Evolutionary conservation across 2,329 filamentous ascomycete species (phyloP).

Genomic region (Xylaria arbuscula): DNA sequence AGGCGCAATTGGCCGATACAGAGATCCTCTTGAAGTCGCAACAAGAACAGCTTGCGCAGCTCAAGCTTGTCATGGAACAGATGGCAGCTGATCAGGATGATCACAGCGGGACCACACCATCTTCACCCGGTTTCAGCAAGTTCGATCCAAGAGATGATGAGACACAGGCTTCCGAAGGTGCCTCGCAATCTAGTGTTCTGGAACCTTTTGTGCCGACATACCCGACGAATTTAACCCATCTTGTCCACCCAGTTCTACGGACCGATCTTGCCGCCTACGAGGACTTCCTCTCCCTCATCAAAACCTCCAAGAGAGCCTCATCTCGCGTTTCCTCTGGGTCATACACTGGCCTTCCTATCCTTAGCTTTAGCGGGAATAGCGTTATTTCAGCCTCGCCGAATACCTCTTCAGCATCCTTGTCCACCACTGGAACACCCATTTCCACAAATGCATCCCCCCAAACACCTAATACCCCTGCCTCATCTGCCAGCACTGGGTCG

Average conservation of each 20-base stretch:
- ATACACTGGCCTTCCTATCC: constrained; percentile 70
- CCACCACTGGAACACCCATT: constrained; percentile 58
- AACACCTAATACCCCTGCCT: constrained; percentile 69
- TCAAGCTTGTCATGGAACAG: constrained; percentile 92
- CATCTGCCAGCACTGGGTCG: constrained; percentile 60
- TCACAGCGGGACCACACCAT: constrained; percentile 78
- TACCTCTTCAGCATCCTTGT: constrained; percentile 69
- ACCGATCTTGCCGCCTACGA: constrained; percentile 83
- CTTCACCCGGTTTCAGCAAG: constrained; percentile 80
- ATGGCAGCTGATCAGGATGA: constrained; percentile 82
- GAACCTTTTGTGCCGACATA: constrained; percentile 65
- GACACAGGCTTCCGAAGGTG: constrained; percentile 52
- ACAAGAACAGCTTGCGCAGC: constrained; percentile 89
- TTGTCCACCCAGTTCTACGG: constrained; percentile 84
- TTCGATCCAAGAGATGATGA: constrained; percentile 69
- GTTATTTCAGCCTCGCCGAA: constrained; percentile 65
- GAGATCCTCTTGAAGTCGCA: constrained; percentile 87
- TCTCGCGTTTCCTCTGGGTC: constrained; percentile 77
- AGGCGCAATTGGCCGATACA: constrained; percentile 85
- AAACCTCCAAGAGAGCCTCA: constrained; percentile 70
- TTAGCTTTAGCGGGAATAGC: constrained; percentile 59
- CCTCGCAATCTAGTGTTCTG: constrained; percentile 53
- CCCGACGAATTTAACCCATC: constrained; percentile 80
- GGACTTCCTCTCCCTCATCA: constrained; percentile 84
- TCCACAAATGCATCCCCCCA: constrained; percentile 65